Base-by-base conservation (phyloP, 441 rosid species). In the Macaranga tanarius region DNA sequence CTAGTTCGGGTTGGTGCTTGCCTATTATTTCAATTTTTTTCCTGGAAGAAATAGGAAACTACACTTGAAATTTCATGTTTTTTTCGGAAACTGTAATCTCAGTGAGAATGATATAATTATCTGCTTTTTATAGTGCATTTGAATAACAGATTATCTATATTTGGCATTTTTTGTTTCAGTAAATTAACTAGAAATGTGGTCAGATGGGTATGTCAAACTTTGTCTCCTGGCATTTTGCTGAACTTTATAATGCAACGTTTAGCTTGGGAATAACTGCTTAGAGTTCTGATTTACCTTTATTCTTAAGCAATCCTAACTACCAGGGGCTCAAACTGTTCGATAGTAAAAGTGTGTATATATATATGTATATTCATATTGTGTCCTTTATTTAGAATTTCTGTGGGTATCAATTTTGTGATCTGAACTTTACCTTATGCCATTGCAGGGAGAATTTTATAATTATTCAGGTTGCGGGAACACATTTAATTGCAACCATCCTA, bases 401-500 rank as follows among this genome's bases (percentile, higher is more conserved):
- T 31, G 4, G 19, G 8, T 16, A 40, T 54, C 50, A 63, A 75
- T 34, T 34, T 34, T 34, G 38, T 62, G 51, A 44, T 68, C 71
- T 67, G 45, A 73, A 31, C 76, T 28, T 76, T 78, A 20, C 58
- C 50, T 69, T 65, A 62, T 84, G 71, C 57, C 74, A 63, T 84
- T 71, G 42, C 84, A 95, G 99, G 98, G 99, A 62, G 97, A 95
- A 83, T 95, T 88, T 89, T 95, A 95, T 78, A 95, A 95, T 69
- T 92, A 95, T 87, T 92, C 99, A 42, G 99, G 99, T 60, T 95
- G 98, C 80, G 99, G 99, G 69, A 95, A 95, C 80, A 95, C 99
- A 73, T 88, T 95, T 82, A 95, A 95, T 79, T 95, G 99, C 87
- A 95, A 92, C 80, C 99, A 95, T 88, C 99, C 98, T 68, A 87